Evolutionary conservation across 129 eudicot species (phyloP).

Genomic region (Smallanthus sonchifolius): DNA sequence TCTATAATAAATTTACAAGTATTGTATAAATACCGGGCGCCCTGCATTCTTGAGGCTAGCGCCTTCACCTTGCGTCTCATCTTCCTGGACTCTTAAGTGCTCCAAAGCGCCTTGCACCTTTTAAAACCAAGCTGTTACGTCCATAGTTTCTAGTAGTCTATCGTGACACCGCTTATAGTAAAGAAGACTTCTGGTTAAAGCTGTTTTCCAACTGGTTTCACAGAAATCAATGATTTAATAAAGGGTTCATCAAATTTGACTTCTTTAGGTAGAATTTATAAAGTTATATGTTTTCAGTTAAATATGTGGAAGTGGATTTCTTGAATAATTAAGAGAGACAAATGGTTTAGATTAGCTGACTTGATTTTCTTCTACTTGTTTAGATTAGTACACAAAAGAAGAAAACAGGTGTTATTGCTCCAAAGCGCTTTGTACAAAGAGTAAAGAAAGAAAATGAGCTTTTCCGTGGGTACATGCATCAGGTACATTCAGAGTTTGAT

Average conservation of each 20-base stretch:
- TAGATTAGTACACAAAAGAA: conserved; percentile 88
- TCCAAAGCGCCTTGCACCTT: background rate
- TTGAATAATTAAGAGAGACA: background rate
- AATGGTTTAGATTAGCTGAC: background rate
- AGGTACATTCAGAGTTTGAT: conserved; percentile 42
- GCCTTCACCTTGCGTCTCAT: background rate
- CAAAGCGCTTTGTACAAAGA: conserved; percentile 54
- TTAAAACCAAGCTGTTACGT: background rate
- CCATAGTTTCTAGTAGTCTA: background rate
- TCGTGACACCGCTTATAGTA: background rate
- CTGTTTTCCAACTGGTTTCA: background rate
- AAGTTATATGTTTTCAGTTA: background rate
- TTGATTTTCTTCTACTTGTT: conserved; percentile 17
- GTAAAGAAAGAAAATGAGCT: conserved; percentile 81
- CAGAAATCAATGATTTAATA: background rate
- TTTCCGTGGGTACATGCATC: conserved; percentile 92
- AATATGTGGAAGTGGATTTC: background rate
- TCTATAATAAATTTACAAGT: too few relatives aligned
- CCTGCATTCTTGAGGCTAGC: background rate
- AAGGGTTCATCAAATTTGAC: background rate
- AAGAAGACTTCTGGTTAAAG: background rate
- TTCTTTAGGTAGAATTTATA: background rate
- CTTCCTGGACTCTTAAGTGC: background rate
- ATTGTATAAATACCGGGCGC: background rate
- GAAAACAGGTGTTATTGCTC: conserved; percentile 97